Evolutionary conservation across 1,284 basidiomycete genomes (phyloP), one percentile per base, ranked within the genome.

Genomic region (Puccinia coronata): DNA sequence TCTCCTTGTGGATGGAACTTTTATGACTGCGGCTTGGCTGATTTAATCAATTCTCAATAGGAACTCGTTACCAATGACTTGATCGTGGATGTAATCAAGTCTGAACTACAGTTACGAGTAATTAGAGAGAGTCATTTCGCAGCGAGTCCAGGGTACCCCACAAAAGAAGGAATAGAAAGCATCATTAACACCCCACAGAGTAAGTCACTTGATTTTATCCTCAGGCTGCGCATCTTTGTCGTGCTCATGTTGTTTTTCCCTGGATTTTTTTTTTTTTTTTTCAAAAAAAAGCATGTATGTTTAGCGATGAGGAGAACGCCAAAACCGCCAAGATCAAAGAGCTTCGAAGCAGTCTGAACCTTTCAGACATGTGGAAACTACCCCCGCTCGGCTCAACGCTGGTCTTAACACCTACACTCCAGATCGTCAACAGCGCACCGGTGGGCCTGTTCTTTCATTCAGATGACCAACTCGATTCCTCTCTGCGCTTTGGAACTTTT

Each of bases 11-110:
- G n/a, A n/a, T n/a, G n/a, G n/a, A n/a, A n/a, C n/a, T n/a, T n/a
- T n/a, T n/a, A n/a, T n/a, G n/a, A n/a, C n/a, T n/a, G n/a, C n/a
- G n/a, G n/a, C n/a, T n/a, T n/a, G n/a, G n/a, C n/a, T n/a, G 28
- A 34, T 59, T 25, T 16, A 28, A 9, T 31, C 28, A 59, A 59
- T 31, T 25, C 28, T 14, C 8, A 65, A 67, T 47, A 67, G 63
- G 63, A 67, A 67, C 63, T 67, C 41, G 63, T 67, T 6, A 67
- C 63, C n/a, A 67, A 67, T 67, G 63, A 67, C 16, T 47, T 67
- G 63, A 67, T 67, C 23, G 63, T 67, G 63, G 63, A 47, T 28
- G 63, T 67, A 5, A 67, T 67, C 41, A 67, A 67, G 12, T 47
- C 63, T 25, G 63, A 67, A 47, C 63, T 47, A 47, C 63, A 67